These are phyloP conservation scores for Suillus lakei DNA, from an alignment of 768 basidiomycete species.

Conservation along the genomic window DNA sequence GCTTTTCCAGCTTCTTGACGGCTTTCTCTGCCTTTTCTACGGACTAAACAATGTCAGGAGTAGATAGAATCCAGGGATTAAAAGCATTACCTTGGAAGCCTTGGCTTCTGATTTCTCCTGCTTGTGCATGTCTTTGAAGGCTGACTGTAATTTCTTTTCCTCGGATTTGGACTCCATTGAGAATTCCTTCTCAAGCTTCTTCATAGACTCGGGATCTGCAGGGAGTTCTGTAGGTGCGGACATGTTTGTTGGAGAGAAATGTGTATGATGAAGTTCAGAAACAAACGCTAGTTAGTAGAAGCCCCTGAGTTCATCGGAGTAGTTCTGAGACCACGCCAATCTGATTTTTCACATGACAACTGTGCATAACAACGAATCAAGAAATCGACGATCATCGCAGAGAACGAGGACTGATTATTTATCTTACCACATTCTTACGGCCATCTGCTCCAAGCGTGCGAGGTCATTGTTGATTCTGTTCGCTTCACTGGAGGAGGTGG, in stretches of 20 bases:
- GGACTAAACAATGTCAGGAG: conserved; percentile 33
- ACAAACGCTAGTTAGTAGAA: neutral
- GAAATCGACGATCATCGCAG: neutral
- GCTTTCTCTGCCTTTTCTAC: conserved; percentile 51
- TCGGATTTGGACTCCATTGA: conserved; percentile 57
- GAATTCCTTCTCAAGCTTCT: conserved; percentile 49
- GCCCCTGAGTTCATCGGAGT: too few relatives aligned
- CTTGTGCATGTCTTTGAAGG: conserved; percentile 55
- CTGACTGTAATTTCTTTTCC: conserved; percentile 52
- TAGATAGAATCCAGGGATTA: neutral
- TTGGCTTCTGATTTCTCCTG: conserved; percentile 59
- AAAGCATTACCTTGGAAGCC: conserved; percentile 50
- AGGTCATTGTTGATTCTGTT: neutral
- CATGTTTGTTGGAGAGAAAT: conserved; percentile 26
- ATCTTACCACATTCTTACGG: neutral
- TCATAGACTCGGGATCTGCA: conserved; percentile 33
- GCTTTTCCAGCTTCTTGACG: conserved; percentile 51
- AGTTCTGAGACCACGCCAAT: neutral
- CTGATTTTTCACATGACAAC: neutral
- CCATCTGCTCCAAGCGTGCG: neutral
- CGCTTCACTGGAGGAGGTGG: neutral
- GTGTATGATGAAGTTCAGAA: neutral
- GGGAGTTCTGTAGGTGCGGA: conserved; percentile 18
- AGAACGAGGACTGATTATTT: neutral
- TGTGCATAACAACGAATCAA: neutral